phyloP scores from a whole-genome alignment of 345 rosid genomes.

The Eucalyptus decipiens region DNA sequence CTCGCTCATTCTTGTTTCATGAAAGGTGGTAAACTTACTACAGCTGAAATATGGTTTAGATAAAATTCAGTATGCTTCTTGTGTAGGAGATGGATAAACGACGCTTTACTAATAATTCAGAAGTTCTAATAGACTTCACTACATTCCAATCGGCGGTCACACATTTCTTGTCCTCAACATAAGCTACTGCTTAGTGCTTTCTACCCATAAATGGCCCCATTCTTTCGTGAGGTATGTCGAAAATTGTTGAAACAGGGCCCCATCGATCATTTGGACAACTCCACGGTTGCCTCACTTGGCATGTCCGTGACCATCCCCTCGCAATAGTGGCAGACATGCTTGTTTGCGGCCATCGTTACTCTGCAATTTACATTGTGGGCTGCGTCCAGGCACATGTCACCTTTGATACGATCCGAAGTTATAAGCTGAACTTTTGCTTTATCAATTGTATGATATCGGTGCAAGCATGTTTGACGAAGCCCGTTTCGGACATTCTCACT shows the following conservation, averaged over 20 bases:
- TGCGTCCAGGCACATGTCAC: constrained; percentile 39
- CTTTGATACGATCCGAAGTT: not conserved
- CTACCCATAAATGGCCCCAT: not conserved
- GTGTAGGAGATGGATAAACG: not conserved
- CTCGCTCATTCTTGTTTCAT: not conserved
- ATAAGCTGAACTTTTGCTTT: not conserved
- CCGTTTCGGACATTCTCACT: not conserved
- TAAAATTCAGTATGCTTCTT: not conserved
- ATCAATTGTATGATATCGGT: not conserved
- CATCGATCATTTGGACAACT: constrained; percentile 82
- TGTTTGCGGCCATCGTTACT: constrained; percentile 57
- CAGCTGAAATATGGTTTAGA: not conserved
- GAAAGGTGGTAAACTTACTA: not conserved
- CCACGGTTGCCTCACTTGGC: constrained; percentile 68
- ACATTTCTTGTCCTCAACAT: not conserved
- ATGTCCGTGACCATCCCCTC: constrained; percentile 71
- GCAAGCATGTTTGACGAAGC: not conserved
- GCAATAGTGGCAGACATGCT: constrained; percentile 85
- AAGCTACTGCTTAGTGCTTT: not conserved
- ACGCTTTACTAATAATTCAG: not conserved
- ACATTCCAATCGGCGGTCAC: not conserved
- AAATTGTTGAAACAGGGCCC: constrained; percentile 39
- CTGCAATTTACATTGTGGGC: constrained; percentile 55
- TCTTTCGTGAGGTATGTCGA: not conserved
- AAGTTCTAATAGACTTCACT: not conserved